These are phyloP conservation scores for Speleostelium caveatum DNA, from an alignment of 78 protist species.

Conservation along the genomic window DNA sequence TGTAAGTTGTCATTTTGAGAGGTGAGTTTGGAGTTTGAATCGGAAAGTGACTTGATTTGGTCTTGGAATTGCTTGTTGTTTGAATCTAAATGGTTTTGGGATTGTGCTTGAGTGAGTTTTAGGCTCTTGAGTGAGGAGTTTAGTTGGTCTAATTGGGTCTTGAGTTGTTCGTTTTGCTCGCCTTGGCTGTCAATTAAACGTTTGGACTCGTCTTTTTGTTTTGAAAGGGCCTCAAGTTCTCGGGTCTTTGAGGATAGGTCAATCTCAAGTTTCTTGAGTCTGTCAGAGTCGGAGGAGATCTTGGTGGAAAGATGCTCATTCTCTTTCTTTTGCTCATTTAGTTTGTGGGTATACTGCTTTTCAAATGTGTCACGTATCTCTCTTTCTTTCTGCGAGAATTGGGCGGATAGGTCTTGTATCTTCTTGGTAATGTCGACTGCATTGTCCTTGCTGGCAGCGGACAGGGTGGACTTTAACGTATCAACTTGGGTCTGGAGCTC, in stretches of 20 bases:
- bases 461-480: slow-evolving; percentile 4
- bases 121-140: slow-evolving; percentile 1
- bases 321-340: slow-evolving; percentile 13
- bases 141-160: neutral
- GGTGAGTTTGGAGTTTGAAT: neutral
- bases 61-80: slow-evolving; percentile 25
- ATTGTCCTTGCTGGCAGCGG: neutral
- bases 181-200: neutral
- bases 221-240: neutral
- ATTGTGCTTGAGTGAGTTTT: slow-evolving; percentile 39
- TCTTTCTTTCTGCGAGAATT: slow-evolving; percentile 41
- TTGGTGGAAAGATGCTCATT: neutral
- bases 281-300: neutral
- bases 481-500: slow-evolving; percentile 36
- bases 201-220: slow-evolving; percentile 31
- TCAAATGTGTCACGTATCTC: slow-evolving; percentile 47
- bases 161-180: neutral
- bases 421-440: neutral
- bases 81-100: neutral
- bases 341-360: slow-evolving; percentile 5
- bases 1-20: slow-evolving; percentile 15
- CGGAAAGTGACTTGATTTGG: neutral
- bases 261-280: slow-evolving; percentile 8
- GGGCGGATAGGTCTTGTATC: slow-evolving; percentile 21
- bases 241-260: slow-evolving; percentile 9